Base-by-base conservation (phyloP, 148 eudicot species). In the Bassia scoparia region DNA sequence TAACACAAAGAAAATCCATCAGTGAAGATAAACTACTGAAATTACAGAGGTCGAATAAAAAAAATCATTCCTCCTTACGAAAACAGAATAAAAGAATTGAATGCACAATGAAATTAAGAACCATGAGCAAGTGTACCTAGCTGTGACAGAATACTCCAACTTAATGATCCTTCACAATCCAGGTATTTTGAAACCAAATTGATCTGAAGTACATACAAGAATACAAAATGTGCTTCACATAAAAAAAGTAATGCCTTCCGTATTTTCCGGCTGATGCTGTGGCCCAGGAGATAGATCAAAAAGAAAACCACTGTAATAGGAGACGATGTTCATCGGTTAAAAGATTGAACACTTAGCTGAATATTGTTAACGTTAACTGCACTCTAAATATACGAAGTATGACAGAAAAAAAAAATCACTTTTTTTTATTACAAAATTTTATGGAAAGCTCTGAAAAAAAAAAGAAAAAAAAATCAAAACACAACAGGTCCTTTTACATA, bases 211-310 rank as follows among this genome's bases (percentile, higher is more conserved):
- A 90, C 81, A 86, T 91, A 95, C 54, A 92, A 70, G 76, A 87
- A 70, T 59, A 90, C 96, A 81, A 95, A 95, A 89, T 95, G 98
- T 81, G 88, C 88, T 87, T 95, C 97, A 59, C 99, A 95, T 48
- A 95, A 83, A 81, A 95, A 92, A 75, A 95, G 81, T 74, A 95
- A 79, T 75, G 87, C 87, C 73, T 86, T 82, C 46, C 96, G 89
- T 78, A 87, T 79, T 81, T 77, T 88, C 70, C 73, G 76, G 81
- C 81, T 86, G 89, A 95, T 83, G 68, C 73, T 69, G 87, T 92
- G 92, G 80, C 92, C 86, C 87, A 95, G 83, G 60, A 95, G 89
- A 84, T 89, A 92, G 46, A 87, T 77, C 79, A 95, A 79, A 83
- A 95, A 95, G 92, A 95, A 95, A 83, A 92, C 82, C 87, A 95